Conservation (phyloP, 78 protist species). For the Mastigamoeba balamuthi region DNA sequence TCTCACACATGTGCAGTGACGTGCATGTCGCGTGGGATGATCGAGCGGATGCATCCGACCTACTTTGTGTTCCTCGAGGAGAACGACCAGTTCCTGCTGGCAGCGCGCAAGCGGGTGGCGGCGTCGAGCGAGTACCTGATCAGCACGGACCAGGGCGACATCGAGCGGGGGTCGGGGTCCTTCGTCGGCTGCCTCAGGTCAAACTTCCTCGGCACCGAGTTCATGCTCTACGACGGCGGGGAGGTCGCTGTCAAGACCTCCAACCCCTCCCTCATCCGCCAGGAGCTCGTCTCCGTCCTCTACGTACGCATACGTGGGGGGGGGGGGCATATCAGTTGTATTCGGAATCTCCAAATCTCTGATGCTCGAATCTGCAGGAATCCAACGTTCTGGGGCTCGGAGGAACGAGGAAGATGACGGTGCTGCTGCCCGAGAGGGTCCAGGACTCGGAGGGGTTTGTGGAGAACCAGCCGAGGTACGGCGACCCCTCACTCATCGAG, state of each 20-base stretch:
- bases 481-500: background rate
- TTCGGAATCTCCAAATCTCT: background rate
- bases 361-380: background rate
- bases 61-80: constrained; percentile 29
- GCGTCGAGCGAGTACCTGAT: constrained; percentile 26
- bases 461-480: background rate
- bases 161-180: background rate
- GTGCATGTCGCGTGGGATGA: too few relatives aligned
- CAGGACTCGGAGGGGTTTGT: background rate
- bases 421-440: constrained; percentile 12
- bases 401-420: constrained; percentile 52
- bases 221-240: constrained; percentile 2
- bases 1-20: too few relatives aligned
- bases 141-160: background rate
- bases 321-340: too few relatives aligned
- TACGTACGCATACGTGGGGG: background rate
- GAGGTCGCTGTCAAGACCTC: background rate
- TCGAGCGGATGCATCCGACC: background rate
- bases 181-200: background rate
- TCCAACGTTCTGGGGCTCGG: constrained; percentile 28
- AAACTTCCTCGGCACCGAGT: constrained; percentile 9
- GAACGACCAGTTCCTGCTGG: constrained; percentile 16
- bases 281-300: constrained; percentile 21
- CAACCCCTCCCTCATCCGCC: background rate
- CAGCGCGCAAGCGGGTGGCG: constrained; percentile 34